These are phyloP conservation scores for Boehmeria nivea DNA, from an alignment of 306 rosid species.

Conservation along the genomic window DNA sequence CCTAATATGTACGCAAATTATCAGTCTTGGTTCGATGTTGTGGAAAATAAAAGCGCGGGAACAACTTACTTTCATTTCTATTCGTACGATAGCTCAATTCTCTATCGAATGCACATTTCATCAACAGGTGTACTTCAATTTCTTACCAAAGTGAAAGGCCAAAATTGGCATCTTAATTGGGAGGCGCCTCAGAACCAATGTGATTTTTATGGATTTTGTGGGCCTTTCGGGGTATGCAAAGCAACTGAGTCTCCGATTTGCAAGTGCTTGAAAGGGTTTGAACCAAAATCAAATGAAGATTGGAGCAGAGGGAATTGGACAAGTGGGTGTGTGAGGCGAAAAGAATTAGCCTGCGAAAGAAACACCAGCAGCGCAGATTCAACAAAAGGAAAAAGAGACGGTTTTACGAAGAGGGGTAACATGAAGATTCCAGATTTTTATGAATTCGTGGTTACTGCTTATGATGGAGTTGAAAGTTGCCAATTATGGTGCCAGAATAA, in stretches of 20 bases:
- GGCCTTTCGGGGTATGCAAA: constrained; percentile 16
- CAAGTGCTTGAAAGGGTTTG: constrained; percentile 19
- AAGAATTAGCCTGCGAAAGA: constrained; percentile 13
- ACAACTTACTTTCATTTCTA: constrained; percentile 16
- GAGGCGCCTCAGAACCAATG: not conserved
- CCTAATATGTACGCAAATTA: constrained; percentile 25
- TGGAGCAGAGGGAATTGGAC: constrained; percentile 17
- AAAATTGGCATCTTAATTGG: constrained; percentile 1
- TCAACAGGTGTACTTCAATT: constrained; percentile 16
- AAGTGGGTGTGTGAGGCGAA: constrained; percentile 17
- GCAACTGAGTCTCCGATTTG: not conserved
- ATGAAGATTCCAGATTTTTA: constrained; percentile 19
- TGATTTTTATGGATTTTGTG: constrained; percentile 9
- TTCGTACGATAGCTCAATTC: not conserved
- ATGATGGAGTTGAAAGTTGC: not conserved
- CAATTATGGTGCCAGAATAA: constrained; percentile 18
- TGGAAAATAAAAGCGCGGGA: constrained; percentile 21
- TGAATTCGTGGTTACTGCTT: not conserved
- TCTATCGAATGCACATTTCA: constrained; percentile 14
- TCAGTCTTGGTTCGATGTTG: constrained; percentile 18
- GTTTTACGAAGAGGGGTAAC: constrained; percentile 1
- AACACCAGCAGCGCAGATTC: not conserved
- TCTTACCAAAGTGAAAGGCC: not conserved
- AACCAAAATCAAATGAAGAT: not conserved
- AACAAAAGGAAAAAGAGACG: constrained; percentile 7